Base-by-base conservation (phyloP, 768 basidiomycete genomes). In the Pulveroboletus frians region DNA sequence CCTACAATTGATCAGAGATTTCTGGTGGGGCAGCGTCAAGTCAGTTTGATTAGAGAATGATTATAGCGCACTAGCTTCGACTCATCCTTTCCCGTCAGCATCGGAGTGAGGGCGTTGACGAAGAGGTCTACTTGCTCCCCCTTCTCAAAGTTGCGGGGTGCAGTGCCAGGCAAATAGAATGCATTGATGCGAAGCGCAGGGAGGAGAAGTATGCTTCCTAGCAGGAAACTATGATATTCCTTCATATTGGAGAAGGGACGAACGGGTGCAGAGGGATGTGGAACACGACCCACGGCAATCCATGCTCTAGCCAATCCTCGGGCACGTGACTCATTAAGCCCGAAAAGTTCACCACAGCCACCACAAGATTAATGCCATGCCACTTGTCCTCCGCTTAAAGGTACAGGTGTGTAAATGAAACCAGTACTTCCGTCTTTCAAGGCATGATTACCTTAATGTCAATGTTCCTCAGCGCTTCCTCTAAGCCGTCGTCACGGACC, bases 101-200 rank as follows among this genome's bases (percentile, higher is more conserved):
- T 91, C 3, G 93, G 93, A 14, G 91, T 92, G 45, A 95, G 73
- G 1, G 90, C 85, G 68, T 95, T 96, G 60, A 96, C 89, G 63
- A 84, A 80, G 39, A 93, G 72, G 40, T 84, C 77, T 37, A 97
- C 90, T 43, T 71, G 69, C 52, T 97, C 92, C 40, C 85, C 86
- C 43, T 65, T 58, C 14, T 65, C 65, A 69, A 92, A 98, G 67
- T 92, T 83, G 62, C 80, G 83, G 0, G 95, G 95, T 7, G 94
- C 91, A 26, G 94, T 80, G 21, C 87, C 87, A 21, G 94, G 94
- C 34, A 98, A 79, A 66, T 98, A 98, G 73, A 97, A 98, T 4
- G 88, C 88, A 45, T 72, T 57, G 37, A 70, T 55, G 27, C 50
- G 38, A 17, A 37, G 42, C 15, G 49, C 46, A 2, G 53, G 47